These are phyloP conservation scores for Pyrenophora seminiperda DNA, from an alignment of 2,329 filamentous ascomycete genomes.

Conservation along the genomic window DNA sequence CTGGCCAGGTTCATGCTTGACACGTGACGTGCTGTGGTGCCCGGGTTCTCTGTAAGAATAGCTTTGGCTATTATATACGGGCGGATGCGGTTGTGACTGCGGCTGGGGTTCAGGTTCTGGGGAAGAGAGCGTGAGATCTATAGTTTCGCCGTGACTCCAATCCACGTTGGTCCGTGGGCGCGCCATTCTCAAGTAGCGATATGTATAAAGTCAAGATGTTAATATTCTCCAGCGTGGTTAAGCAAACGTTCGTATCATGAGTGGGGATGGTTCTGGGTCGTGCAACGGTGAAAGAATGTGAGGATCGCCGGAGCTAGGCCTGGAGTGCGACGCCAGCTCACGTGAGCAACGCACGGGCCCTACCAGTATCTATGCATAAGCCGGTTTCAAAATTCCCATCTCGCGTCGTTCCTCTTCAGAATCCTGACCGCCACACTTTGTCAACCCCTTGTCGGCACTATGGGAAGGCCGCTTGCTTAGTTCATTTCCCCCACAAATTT, in stretches of 20 bases:
- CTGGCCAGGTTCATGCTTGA: constrained; percentile 6
- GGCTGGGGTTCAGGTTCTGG: constrained; percentile 24
- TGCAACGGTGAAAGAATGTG: background rate
- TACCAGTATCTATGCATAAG: background rate
- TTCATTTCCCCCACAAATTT: background rate
- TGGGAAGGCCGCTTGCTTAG: background rate
- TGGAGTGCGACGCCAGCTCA: constrained; percentile 11
- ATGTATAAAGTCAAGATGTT: background rate
- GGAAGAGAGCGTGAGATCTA: constrained; percentile 34
- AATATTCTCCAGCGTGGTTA: background rate
- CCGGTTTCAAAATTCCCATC: too few relatives aligned
- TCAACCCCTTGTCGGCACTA: background rate
- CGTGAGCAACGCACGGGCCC: background rate
- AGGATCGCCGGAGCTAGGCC: background rate
- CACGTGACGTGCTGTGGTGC: background rate
- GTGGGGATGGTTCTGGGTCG: constrained; percentile 1
- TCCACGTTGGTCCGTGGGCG: constrained; percentile 6
- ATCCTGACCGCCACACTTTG: background rate
- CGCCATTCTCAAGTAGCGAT: constrained; percentile 6
- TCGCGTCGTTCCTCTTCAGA: too few relatives aligned
- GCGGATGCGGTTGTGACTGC: constrained; percentile 10
- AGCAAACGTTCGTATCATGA: background rate
- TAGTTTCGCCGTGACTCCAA: constrained; percentile 19
- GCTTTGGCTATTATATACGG: constrained; percentile 17
- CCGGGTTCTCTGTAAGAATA: constrained; percentile 17